Conservation (phyloP, 2,329 filamentous ascomycete genomes). For the Nigrospora osmanthi region DNA sequence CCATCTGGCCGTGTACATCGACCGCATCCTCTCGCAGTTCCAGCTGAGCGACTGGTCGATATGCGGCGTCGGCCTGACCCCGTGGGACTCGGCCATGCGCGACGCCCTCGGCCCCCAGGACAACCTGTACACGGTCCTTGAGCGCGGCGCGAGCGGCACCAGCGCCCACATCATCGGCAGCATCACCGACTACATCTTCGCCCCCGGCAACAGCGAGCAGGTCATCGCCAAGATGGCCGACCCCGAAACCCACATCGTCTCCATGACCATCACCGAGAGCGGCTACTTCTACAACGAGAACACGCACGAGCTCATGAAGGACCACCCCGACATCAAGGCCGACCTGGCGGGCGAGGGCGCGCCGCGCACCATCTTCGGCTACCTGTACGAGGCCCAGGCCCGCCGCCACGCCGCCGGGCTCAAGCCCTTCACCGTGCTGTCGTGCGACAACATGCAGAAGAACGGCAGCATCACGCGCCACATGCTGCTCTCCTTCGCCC, state of each 20-base stretch:
- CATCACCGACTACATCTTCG: constrained; percentile 44
- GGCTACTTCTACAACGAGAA: constrained; percentile 52
- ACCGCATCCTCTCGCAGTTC: constrained; percentile 38
- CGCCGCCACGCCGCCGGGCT: constrained; percentile 35
- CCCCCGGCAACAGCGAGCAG: constrained; percentile 40
- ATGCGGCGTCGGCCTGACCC: constrained; percentile 42
- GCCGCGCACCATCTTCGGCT: constrained; percentile 42
- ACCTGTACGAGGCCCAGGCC: constrained; percentile 41
- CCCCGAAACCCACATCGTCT: constrained; percentile 45
- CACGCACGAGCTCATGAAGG: constrained; percentile 40
- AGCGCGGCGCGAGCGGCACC: constrained; percentile 44
- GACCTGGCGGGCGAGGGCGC: constrained; percentile 35
- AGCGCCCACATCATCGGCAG: constrained; percentile 38
- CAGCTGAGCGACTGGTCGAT: constrained; percentile 38
- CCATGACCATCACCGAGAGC: constrained; percentile 47
- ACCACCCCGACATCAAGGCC: constrained; percentile 40
- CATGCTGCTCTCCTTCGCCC: constrained; percentile 44
- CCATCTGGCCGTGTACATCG: constrained; percentile 43
- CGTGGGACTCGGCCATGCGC: constrained; percentile 42
- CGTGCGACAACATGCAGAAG: constrained; percentile 51
- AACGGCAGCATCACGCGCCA: constrained; percentile 43
- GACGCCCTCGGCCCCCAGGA: constrained; percentile 40
- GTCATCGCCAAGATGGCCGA: constrained; percentile 48
- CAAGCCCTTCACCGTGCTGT: constrained; percentile 45
- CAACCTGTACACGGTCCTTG: constrained; percentile 44